Evolutionary conservation across 768 basidiomycete genomes (phyloP).

Genomic region (Podaxis sp.): DNA sequence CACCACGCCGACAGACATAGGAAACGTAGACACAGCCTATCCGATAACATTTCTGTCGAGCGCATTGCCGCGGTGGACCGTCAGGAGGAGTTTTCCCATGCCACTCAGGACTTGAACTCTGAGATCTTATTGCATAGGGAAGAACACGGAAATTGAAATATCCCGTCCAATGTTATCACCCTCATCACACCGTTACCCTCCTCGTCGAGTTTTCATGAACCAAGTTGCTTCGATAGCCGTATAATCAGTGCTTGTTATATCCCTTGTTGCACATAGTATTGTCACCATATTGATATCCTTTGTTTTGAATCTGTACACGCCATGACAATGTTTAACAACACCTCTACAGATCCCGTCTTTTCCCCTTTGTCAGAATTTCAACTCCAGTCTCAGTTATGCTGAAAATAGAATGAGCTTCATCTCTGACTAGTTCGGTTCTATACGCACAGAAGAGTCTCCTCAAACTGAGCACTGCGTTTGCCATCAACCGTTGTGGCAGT

Average conservation of each 20-base stretch:
- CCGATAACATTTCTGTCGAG: slow-evolving; percentile 61
- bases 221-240: neutral
- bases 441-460: slow-evolving; percentile 91
- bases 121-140: slow-evolving; percentile 44
- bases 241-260: neutral
- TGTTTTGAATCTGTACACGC: neutral
- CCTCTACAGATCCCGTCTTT: neutral
- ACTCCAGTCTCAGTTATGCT: slow-evolving; percentile 92
- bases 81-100: slow-evolving; percentile 58
- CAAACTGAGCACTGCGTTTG: slow-evolving; percentile 92
- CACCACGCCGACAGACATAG: slow-evolving; percentile 48
- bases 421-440: neutral
- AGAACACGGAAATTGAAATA: slow-evolving; percentile 21
- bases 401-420: slow-evolving; percentile 14
- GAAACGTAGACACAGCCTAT: slow-evolving; percentile 60
- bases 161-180: neutral
- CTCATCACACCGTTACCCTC: neutral
- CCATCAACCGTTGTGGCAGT: slow-evolving; percentile 93
- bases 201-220: neutral
- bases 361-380: slow-evolving; percentile 77
- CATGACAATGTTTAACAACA: neutral
- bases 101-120: slow-evolving; percentile 66
- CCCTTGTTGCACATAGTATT: neutral
- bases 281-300: neutral
- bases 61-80: slow-evolving; percentile 62